Base-by-base conservation (phyloP, 768 basidiomycete genomes). In the Leccinum boreale region DNA sequence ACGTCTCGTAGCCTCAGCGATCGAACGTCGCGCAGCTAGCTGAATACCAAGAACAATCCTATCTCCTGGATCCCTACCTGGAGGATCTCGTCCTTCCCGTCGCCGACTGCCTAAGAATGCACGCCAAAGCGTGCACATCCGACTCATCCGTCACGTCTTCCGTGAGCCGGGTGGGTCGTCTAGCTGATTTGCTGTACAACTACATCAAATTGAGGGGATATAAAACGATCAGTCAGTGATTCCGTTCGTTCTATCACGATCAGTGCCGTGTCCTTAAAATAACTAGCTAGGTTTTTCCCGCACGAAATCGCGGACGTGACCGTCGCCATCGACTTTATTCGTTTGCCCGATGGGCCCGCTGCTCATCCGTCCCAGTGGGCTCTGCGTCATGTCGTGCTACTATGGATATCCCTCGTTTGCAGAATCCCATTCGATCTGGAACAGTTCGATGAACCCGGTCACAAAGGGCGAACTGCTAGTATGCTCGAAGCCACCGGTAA, bases 351-450 rank as follows among this genome's bases (percentile, higher is more conserved):
- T 36, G 79, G 77, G 26, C 75, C 80, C 11, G 75, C 73, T 14
- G 69, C 78, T 56, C 71, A 73, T 50, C 62, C 70, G 1, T 65
- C 70, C 9, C 81, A 85, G 39, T 98, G 97, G 97, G 75, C 88
- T 23, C 70, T 93, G 52, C 87, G 93, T 58, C 94, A 95, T 67
- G 79, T 90, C 29, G 76, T 92, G 24, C 78, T 99, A 9, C 78
- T 97, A 11, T 98, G 96, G 96, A 79, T 98, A n/a, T 90, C 92
- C 21, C 82, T 99, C 23, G 88, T 97, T 50, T 89, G 90, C 75
- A 92, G 91, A 76, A 87, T 98, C 17, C 97, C 97, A 0, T 99
- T 99, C 71, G 87, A 92, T 67, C 77, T 99, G 39, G 80, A 85
- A 29, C 90, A 92, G 64, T 92, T 97, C 54, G 92, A 94, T 65